Conservation (phyloP, 148 eudicot species). For the Vaccinium vitisidaea region DNA sequence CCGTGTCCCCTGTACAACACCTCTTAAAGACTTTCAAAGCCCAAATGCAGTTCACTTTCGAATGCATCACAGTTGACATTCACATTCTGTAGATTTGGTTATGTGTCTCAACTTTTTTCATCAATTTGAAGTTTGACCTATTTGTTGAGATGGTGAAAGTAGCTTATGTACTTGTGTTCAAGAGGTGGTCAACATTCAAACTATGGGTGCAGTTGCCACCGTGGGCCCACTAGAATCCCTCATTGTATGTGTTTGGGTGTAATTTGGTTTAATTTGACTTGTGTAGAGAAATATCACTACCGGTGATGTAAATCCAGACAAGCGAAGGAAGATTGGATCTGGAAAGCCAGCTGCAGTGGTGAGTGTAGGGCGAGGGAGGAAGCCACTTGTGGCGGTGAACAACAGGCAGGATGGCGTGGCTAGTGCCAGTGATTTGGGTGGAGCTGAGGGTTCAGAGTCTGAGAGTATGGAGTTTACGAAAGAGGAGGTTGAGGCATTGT, state of each 20-base stretch:
- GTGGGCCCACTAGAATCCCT: background rate
- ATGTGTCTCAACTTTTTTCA: too few species aligned
- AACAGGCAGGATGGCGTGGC: conserved; percentile 24
- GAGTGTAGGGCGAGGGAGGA: conserved; percentile 40
- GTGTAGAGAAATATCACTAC: conserved; percentile 43
- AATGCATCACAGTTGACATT: too few species aligned
- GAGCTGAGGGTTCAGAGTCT: conserved; percentile 38
- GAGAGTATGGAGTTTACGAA: conserved; percentile 44
- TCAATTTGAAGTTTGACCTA: too few species aligned
- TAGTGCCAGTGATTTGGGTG: conserved; percentile 24
- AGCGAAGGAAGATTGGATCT: conserved; percentile 49
- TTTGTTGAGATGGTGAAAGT: too few species aligned
- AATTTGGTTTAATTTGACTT: background rate
- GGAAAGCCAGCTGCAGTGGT: conserved; percentile 38
- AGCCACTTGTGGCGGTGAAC: conserved; percentile 38
- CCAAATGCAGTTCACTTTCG: too few species aligned
- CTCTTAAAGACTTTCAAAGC: too few species aligned
- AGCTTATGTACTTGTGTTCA: background rate
- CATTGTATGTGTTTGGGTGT: background rate
- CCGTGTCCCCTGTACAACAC: too few species aligned
- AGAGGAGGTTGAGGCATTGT: conserved; percentile 65
- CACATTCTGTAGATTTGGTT: too few species aligned
- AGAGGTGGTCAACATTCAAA: background rate
- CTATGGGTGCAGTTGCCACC: background rate
- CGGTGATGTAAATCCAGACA: conserved; percentile 40